phyloP scores from a whole-genome alignment of 805 yeast species.

The Candida ponderosae region DNA sequence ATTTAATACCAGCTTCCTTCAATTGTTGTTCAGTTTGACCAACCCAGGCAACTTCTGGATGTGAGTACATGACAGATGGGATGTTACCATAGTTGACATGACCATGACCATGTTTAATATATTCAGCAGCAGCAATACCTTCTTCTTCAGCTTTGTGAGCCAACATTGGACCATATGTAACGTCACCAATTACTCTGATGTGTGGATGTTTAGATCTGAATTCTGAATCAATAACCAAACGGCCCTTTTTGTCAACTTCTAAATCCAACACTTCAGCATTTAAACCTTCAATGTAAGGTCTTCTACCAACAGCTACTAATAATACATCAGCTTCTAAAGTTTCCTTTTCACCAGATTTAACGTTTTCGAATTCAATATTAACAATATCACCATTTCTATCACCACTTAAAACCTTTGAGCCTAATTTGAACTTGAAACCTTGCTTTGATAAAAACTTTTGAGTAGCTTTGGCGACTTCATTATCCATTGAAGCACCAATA shows the following conservation, averaged over 20 bases:
- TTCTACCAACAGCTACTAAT: conserved; percentile 97
- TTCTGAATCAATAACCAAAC: conserved; percentile 90
- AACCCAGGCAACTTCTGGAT: conserved; percentile 99
- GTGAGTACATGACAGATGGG: conserved; percentile 98
- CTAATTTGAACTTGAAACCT: conserved; percentile 87
- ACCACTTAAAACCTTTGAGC: conserved; percentile 87
- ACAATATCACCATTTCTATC: conserved; percentile 85
- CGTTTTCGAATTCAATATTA: conserved; percentile 80
- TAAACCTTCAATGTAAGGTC: conserved; percentile 90
- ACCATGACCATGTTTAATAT: conserved; percentile 87
- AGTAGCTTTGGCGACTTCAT: conserved; percentile 83
- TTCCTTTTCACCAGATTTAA: conserved; percentile 76
- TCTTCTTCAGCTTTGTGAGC: conserved; percentile 99
- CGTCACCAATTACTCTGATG: conserved; percentile 97
- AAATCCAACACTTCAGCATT: conserved; percentile 84
- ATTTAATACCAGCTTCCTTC: conserved; percentile 85
- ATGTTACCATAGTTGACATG: conserved; percentile 97
- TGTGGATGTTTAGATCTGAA: conserved; percentile 88
- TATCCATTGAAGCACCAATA: conserved; percentile 98
- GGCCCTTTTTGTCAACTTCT: conserved; percentile 86
- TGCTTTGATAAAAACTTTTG: conserved; percentile 90
- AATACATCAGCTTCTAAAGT: conserved; percentile 83
- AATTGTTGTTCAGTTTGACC: conserved; percentile 94
- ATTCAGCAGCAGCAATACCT: conserved; percentile 98
- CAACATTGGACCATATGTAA: conserved; percentile 97